Evolutionary conservation across 768 basidiomycete species (phyloP).

Genomic region (Auricularia sp.): DNA sequence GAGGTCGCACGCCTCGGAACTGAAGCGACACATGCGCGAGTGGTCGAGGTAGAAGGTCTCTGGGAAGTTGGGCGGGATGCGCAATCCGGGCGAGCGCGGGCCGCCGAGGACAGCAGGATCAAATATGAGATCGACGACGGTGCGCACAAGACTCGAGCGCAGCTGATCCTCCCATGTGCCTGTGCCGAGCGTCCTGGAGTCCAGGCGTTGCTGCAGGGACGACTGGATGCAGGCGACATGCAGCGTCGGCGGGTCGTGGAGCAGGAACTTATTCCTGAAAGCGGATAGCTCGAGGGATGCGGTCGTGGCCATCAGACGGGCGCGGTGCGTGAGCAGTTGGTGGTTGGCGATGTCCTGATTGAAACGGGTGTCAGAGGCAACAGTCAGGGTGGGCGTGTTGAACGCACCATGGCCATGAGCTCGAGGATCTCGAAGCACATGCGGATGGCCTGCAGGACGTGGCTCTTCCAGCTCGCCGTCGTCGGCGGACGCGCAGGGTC

Average conservation of each 20-base stretch:
- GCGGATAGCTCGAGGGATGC: conserved; percentile 70
- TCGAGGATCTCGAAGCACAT: conserved; percentile 86
- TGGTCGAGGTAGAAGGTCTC: conserved; percentile 79
- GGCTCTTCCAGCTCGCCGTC: neutral
- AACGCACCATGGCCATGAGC: conserved; percentile 86
- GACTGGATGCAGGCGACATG: conserved; percentile 10
- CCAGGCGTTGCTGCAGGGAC: conserved; percentile 10
- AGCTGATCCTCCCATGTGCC: conserved; percentile 47
- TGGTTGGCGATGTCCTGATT: conserved; percentile 90
- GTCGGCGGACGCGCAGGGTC: neutral
- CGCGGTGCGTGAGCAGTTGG: conserved; percentile 84
- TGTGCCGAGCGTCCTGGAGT: conserved; percentile 45
- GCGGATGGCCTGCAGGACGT: conserved; percentile 41
- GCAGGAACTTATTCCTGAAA: conserved; percentile 41
- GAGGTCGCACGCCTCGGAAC: conserved; percentile 64
- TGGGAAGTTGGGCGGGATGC: conserved; percentile 38
- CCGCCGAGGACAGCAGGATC: conserved; percentile 34
- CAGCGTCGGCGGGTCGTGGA: conserved; percentile 7
- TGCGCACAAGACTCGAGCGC: conserved; percentile 7
- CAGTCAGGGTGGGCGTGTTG: conserved; percentile 7
- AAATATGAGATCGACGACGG: conserved; percentile 24
- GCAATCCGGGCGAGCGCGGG: conserved; percentile 21
- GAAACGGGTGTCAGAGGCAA: conserved; percentile 12
- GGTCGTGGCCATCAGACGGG: conserved; percentile 74
- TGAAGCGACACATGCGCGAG: conserved; percentile 52